phyloP scores from a whole-genome alignment of 257 asterid species.

The Euphrasia confusa region DNA sequence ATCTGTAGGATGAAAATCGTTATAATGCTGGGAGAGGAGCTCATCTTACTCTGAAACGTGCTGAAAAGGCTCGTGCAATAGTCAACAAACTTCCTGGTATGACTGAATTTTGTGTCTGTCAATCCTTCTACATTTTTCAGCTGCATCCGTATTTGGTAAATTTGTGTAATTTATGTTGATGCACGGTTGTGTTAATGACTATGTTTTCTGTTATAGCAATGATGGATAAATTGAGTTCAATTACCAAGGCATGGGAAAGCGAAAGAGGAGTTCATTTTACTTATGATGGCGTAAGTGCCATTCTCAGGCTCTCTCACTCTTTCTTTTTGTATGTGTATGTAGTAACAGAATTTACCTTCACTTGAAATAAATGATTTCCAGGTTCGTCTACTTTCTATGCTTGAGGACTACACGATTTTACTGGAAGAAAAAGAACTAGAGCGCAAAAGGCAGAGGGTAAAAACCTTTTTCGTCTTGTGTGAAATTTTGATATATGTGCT shows the following conservation, averaged over 20 bases:
- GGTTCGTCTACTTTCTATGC: constrained; percentile 83
- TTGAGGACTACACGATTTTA: constrained; percentile 62
- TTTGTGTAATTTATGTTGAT: not conserved
- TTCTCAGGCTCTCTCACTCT: constrained; percentile 3
- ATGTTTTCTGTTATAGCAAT: constrained; percentile 47
- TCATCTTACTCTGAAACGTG: constrained; percentile 90
- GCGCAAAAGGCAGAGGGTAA: constrained; percentile 86
- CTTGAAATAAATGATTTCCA: constrained; percentile 30
- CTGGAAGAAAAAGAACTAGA: constrained; percentile 83
- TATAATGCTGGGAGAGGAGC: constrained; percentile 97
- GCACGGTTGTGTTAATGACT: not conserved
- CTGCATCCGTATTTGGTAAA: not conserved
- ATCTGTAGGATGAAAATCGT: constrained; percentile 83
- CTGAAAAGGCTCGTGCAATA: constrained; percentile 92
- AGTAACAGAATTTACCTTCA: not conserved
- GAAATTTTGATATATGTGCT: constrained; percentile 3
- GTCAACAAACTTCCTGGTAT: constrained; percentile 93
- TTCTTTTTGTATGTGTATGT: not conserved
- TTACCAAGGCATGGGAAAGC: constrained; percentile 76
- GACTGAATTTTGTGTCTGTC: constrained; percentile 10
- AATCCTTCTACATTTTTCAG: not conserved
- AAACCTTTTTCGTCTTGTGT: not conserved
- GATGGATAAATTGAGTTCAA: constrained; percentile 84
- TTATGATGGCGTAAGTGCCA: constrained; percentile 81
- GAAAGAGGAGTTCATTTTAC: constrained; percentile 75